phyloP scores from a whole-genome alignment of 2,329 filamentous ascomycete genomes.

The Fusarium albosuccineum region DNA sequence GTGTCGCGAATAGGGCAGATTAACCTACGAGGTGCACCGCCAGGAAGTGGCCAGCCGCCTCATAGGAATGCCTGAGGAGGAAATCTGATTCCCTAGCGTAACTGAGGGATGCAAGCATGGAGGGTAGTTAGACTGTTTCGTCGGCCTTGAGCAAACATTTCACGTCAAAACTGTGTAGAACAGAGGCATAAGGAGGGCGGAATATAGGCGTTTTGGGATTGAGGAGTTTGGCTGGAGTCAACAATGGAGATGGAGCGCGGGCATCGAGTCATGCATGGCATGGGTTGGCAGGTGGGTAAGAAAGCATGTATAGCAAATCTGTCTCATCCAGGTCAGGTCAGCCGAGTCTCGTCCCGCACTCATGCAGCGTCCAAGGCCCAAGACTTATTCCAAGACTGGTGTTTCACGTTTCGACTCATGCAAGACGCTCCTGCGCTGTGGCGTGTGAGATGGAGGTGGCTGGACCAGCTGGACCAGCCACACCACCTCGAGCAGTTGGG shows the following conservation, averaged over 20 bases:
- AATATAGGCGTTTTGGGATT: conserved; percentile 32
- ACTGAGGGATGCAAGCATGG: conserved; percentile 15
- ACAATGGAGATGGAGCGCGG: conserved; percentile 1
- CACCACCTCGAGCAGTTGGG: conserved; percentile 26
- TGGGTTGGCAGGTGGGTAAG: neutral
- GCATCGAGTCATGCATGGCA: conserved; percentile 2
- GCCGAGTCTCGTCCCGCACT: neutral
- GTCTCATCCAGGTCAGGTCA: conserved; percentile 1
- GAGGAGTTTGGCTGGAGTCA: conserved; percentile 5
- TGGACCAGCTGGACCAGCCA: conserved; percentile 28
- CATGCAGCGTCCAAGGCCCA: neutral
- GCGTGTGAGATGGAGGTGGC: conserved; percentile 31
- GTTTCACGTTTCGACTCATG: conserved; percentile 37
- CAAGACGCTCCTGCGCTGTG: conserved; percentile 20
- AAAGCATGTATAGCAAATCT: conserved; percentile 1
- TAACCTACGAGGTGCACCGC: conserved; percentile 70
- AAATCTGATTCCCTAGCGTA: conserved; percentile 2
- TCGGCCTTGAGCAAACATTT: conserved; percentile 13
- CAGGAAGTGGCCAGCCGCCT: conserved; percentile 37
- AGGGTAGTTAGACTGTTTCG: conserved; percentile 27
- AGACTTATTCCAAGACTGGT: neutral
- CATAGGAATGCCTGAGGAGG: conserved; percentile 27
- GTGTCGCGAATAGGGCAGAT: conserved; percentile 88
- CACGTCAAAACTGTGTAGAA: conserved; percentile 7
- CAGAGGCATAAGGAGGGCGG: conserved; percentile 16